These are phyloP conservation scores for Cercospora zeina DNA, from an alignment of 2,329 filamentous ascomycete genomes.

Conservation along the genomic window DNA sequence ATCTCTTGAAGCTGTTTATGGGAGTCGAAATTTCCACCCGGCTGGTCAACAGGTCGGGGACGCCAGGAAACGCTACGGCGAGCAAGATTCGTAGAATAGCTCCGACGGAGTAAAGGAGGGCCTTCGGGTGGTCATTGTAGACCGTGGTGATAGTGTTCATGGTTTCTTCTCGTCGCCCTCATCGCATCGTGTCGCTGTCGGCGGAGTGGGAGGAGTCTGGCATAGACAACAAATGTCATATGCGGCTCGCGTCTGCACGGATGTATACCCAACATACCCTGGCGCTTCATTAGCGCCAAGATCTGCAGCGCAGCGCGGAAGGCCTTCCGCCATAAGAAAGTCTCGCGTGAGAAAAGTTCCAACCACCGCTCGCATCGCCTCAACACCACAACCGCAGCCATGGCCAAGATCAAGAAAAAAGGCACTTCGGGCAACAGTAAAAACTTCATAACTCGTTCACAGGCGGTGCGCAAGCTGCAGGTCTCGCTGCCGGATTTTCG, in stretches of 20 bases:
- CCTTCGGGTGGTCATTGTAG: slow-evolving; percentile 49
- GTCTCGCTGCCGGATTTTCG: slow-evolving; percentile 96
- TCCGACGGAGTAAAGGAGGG: slow-evolving; percentile 71
- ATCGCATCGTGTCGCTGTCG: slow-evolving; percentile 21
- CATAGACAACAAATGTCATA: background rate
- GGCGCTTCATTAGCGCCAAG: background rate
- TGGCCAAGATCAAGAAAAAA: slow-evolving; percentile 88
- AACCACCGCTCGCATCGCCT: background rate
- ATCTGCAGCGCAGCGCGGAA: background rate
- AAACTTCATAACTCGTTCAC: slow-evolving; percentile 97
- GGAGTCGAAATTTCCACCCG: slow-evolving; percentile 97
- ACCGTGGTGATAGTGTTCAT: slow-evolving; percentile 33
- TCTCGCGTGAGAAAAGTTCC: too few relatives aligned
- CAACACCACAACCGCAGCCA: slow-evolving; percentile 36
- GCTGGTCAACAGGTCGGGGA: slow-evolving; percentile 82
- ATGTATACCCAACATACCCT: background rate
- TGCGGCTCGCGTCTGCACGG: background rate
- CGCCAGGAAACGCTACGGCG: slow-evolving; percentile 74
- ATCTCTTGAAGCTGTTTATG: slow-evolving; percentile 95
- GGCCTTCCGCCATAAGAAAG: too few relatives aligned
- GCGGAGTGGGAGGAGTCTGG: background rate
- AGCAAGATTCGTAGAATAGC: slow-evolving; percentile 76
- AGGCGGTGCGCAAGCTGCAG: slow-evolving; percentile 96
- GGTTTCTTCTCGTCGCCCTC: slow-evolving; percentile 5
- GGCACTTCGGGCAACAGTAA: slow-evolving; percentile 87